phyloP scores from a whole-genome alignment of 495 filamentous ascomycete species.

The Cryomyces antarcticus region DNA sequence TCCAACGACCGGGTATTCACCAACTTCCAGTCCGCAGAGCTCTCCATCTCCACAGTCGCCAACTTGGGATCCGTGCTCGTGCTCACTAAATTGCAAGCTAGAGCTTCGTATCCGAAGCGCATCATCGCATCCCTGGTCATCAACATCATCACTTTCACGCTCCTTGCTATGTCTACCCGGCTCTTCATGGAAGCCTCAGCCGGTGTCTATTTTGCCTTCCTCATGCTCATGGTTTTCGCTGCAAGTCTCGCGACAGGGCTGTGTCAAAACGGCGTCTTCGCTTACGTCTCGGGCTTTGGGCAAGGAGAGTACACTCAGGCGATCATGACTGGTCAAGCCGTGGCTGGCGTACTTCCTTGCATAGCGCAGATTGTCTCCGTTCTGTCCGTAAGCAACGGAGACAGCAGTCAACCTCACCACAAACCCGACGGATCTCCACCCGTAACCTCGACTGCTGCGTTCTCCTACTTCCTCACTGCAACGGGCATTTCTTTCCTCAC shows the following conservation, averaged over 20 bases:
- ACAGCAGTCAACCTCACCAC: slow-evolving; percentile 6
- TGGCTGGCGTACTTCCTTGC: slow-evolving; percentile 80
- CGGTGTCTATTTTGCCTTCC: slow-evolving; percentile 50
- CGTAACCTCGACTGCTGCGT: slow-evolving; percentile 46
- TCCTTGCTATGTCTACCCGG: slow-evolving; percentile 64
- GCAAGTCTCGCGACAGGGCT: slow-evolving; percentile 63
- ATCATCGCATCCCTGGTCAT: slow-evolving; percentile 55
- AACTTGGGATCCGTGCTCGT: slow-evolving; percentile 54
- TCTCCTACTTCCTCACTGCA: slow-evolving; percentile 81
- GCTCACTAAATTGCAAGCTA: slow-evolving; percentile 57
- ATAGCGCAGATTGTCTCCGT: slow-evolving; percentile 72
- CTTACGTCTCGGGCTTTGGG: slow-evolving; percentile 71
- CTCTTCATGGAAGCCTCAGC: slow-evolving; percentile 38
- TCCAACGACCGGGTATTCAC: slow-evolving; percentile 45
- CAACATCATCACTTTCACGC: slow-evolving; percentile 47
- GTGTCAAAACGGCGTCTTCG: slow-evolving; percentile 86
- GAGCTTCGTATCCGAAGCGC: slow-evolving; percentile 65
- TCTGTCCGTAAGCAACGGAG: slow-evolving; percentile 35
- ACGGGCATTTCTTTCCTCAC: slow-evolving; percentile 38
- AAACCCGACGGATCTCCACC: slow-evolving; percentile 6
- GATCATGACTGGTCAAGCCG: slow-evolving; percentile 86
- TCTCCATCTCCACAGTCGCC: slow-evolving; percentile 65
- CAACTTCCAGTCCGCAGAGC: slow-evolving; percentile 74
- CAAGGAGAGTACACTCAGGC: slow-evolving; percentile 77
- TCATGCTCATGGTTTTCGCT: slow-evolving; percentile 64